Percentiles rank a stretch among this genome's conserved stretches.
phyloP scores from a whole-genome alignment of 805 yeast species.

The Ogataea pignaliae region DNA sequence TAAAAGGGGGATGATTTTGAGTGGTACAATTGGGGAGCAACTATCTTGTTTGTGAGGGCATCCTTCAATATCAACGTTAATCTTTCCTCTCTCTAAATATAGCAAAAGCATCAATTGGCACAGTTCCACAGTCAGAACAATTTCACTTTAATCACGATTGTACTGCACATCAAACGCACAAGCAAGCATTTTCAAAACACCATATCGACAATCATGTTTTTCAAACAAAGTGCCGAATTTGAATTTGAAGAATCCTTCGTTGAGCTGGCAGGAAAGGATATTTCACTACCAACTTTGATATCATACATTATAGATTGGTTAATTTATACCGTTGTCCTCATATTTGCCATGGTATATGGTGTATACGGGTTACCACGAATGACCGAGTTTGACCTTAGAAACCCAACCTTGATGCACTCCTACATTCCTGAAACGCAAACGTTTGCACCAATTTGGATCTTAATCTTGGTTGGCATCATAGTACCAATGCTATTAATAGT shows the following conservation, averaged over 20 bases:
- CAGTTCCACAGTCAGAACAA: too few species aligned
- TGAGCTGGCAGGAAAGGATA: slow-evolving; percentile 18
- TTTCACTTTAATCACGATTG: too few species aligned
- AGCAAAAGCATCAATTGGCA: too few species aligned
- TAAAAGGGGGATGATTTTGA: too few species aligned
- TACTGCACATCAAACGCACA: too few species aligned
- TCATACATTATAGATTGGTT: slow-evolving; percentile 32
- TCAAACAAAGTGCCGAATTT: slow-evolving; percentile 15
- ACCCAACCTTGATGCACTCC: slow-evolving; percentile 29
- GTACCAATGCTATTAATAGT: slow-evolving; percentile 32
- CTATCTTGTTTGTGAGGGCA: too few species aligned
- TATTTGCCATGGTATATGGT: slow-evolving; percentile 30
- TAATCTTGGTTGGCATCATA: slow-evolving; percentile 28
- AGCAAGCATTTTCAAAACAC: too few species aligned
- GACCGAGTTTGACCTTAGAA: slow-evolving; percentile 37
- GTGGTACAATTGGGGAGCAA: too few species aligned
- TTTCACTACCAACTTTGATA: slow-evolving; percentile 26
- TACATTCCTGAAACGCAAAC: slow-evolving; percentile 33
- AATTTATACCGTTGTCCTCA: slow-evolving; percentile 20
- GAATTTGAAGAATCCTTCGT: slow-evolving; percentile 25
- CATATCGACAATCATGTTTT: slow-evolving; percentile 6
- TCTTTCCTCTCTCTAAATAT: too few species aligned
- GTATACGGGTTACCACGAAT: slow-evolving; percentile 31
- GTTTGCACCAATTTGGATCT: slow-evolving; percentile 28
- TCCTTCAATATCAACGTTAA: too few species aligned